These are phyloP conservation scores for Hypoxylon rubiginosum DNA, from an alignment of 2,329 filamentous ascomycete genomes.

Conservation along the genomic window DNA sequence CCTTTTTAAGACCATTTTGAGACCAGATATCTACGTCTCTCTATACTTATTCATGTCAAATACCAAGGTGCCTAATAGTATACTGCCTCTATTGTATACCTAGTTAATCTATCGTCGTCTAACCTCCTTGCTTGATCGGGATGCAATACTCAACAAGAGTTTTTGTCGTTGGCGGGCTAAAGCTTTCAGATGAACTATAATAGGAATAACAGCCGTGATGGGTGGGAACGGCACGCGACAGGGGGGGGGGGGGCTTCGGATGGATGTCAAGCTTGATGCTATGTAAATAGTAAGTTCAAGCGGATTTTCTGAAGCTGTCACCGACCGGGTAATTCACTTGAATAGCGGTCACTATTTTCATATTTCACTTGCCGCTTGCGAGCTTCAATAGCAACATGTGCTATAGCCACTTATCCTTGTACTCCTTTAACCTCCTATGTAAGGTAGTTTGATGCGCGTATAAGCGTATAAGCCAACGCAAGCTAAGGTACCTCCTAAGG, in stretches of 20 bases:
- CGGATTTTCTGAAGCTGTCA: slow-evolving; percentile 11
- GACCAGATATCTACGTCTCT: background rate
- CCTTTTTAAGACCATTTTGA: no score
- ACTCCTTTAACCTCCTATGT: background rate
- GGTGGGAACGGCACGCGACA: slow-evolving; percentile 23
- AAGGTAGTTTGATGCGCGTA: slow-evolving; percentile 5
- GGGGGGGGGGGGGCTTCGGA: slow-evolving; percentile 2
- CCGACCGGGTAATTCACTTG: slow-evolving; percentile 32
- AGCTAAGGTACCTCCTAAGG: background rate
- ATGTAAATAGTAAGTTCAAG: slow-evolving; percentile 16
- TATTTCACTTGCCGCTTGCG: slow-evolving; percentile 16
- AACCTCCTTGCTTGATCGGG: background rate
- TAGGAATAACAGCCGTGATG: slow-evolving; percentile 31
- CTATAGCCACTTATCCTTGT: slow-evolving; percentile 20
- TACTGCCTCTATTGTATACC: no score
- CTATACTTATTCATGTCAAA: background rate
- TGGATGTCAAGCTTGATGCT: slow-evolving; percentile 16
- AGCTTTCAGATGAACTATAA: slow-evolving; percentile 27
- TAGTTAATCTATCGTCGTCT: background rate
- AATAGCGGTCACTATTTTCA: slow-evolving; percentile 1
- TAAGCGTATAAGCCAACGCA: slow-evolving; percentile 1
- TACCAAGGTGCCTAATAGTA: background rate
- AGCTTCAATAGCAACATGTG: background rate
- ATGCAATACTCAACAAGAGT: background rate
- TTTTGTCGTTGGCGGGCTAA: slow-evolving; percentile 10